Conservation (phyloP, 176 grass and related monocot species). For the Aegilops tauschii region DNA sequence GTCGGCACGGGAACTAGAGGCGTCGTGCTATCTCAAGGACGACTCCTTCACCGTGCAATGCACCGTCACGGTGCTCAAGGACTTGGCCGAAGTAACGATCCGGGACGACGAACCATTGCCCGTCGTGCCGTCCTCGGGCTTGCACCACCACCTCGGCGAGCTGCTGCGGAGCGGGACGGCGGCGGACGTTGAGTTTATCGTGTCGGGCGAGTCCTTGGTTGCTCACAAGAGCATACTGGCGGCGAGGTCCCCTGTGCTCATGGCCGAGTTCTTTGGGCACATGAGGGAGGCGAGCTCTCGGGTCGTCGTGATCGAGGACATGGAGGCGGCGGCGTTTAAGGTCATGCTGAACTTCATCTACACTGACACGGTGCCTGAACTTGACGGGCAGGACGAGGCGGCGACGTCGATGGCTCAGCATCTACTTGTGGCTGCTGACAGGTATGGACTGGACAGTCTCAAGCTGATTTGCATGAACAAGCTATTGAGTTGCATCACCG, state of each 20-base stretch:
- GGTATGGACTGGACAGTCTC: background rate
- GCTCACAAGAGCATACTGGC: no score
- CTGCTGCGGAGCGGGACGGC: background rate
- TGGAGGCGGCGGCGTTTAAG: no score
- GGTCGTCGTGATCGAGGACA: no score
- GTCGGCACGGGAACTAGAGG: background rate
- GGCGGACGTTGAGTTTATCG: background rate
- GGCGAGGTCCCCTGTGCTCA: background rate
- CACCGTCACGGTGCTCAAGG: background rate
- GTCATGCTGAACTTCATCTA: no score
- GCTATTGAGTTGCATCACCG: background rate
- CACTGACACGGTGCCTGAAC: background rate
- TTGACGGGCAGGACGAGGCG: background rate
- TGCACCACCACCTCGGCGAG: background rate
- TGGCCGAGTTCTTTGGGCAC: background rate
- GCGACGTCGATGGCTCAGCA: background rate
- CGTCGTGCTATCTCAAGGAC: background rate
- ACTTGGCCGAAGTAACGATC: background rate
- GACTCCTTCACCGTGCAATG: background rate
- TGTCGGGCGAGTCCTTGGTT: no score
- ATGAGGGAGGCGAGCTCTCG: background rate
- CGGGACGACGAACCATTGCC: background rate
- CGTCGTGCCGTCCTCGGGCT: background rate
- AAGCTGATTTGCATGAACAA: background rate
- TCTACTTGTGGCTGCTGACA: background rate